phyloP scores from a whole-genome alignment of 306 rosid species.

The Pachyrhizus erosus region DNA sequence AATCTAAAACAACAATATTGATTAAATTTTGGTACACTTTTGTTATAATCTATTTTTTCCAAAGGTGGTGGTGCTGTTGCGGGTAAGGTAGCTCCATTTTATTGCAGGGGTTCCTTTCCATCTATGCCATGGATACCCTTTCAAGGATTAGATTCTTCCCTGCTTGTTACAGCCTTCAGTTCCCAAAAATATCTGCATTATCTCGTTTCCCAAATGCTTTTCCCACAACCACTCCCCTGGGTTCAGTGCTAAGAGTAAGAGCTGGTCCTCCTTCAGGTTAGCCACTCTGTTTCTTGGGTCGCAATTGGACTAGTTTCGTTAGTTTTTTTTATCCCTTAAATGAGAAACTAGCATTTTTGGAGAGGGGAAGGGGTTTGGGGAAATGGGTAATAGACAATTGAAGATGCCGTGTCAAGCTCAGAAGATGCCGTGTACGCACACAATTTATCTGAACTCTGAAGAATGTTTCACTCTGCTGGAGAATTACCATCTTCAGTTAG shows the following conservation, averaged over 20 bases:
- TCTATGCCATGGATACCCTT: slow-evolving; percentile 61
- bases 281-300: background rate
- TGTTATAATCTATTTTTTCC: background rate
- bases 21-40: background rate
- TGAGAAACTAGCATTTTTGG: background rate
- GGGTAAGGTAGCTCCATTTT: background rate
- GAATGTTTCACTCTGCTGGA: background rate
- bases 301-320: background rate
- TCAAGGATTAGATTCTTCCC: slow-evolving; percentile 57
- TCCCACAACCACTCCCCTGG: slow-evolving; percentile 32
- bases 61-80: background rate
- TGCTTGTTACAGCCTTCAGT: slow-evolving; percentile 39
- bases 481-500: slow-evolving; percentile 2
- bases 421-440: background rate
- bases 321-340: background rate
- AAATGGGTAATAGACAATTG: background rate
- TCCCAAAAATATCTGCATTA: slow-evolving; percentile 46
- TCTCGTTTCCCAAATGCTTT: slow-evolving; percentile 48
- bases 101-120: background rate
- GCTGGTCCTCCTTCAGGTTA: slow-evolving; percentile 62
- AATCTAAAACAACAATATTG: background rate
- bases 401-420: background rate
- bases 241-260: slow-evolving; percentile 44
- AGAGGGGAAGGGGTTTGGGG: slow-evolving; percentile 6
- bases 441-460: slow-evolving; percentile 14